Base-by-base conservation (phyloP, 257 asterid genomes). In the Salvia hispanica region DNA sequence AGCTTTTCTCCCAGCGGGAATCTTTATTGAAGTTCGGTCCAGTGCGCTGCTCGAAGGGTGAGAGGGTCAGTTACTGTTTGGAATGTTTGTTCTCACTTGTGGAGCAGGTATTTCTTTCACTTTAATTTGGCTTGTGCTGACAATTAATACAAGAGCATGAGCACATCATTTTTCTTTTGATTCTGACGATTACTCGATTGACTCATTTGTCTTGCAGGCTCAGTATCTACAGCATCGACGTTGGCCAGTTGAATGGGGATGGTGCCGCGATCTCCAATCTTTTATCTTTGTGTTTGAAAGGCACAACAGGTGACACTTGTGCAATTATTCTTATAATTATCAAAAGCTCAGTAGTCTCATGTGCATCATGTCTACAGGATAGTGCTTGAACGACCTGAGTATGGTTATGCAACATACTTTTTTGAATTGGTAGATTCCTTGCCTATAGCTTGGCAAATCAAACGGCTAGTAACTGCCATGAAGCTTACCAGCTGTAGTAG, bases 181-280 rank as follows among this genome's bases (percentile, higher is more conserved):
- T 9, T 36, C 67, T 54, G 58, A 50, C 53, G 12, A 64, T 63
- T 4, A 13, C 58, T 50, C 62, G 14, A 21, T 65, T 67, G 33
- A 61, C 33, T 68, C 65, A 3, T 68, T 68, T 71, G 62, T 36
- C 64, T 75, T 71, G 39, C 56, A 94, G 97, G 95, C 97, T 51
- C 83, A 85, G 15, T 87, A 88, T 74, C 75, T 94, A 58, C 84
- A 44, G 59, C 87, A 85, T 66, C 83, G 95, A 46, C 79, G 84
- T 31, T 91, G 96, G 99, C 97, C 99, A 8, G 95, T 82, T 72
- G 97, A 94, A 80, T 94, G 99, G 99, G 99, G 99, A 45, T 94
- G 99, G 99, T 88, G 95, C 73, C 87, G 97, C 48, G 96, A 94
- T 74, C 88, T 94, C 62, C 96, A 85, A 76, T 86, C 97, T 16